These are phyloP conservation scores for Cercophora sp. DNA, from an alignment of 495 filamentous ascomycete genomes.

Conservation along the genomic window DNA sequence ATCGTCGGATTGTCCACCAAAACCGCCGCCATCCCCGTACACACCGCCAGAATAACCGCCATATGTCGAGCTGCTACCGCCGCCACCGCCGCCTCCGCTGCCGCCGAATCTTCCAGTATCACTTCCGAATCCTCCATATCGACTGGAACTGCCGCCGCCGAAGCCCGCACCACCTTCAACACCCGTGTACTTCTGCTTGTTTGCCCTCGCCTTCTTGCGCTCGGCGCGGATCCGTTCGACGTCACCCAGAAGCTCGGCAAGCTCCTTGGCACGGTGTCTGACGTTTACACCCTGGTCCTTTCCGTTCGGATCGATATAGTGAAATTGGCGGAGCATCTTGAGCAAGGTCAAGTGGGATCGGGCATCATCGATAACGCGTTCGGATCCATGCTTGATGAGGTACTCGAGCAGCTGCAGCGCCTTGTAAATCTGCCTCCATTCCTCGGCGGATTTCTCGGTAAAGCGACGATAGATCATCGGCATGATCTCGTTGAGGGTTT, in stretches of 20 bases:
- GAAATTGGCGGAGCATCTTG: constrained; percentile 98
- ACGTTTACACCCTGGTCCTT: constrained; percentile 99
- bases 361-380: constrained; percentile 96
- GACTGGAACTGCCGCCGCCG: constrained; percentile 53
- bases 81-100: constrained; percentile 45
- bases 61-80: constrained; percentile 59
- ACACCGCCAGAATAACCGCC: constrained; percentile 86
- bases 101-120: constrained; percentile 52
- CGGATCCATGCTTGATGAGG: constrained; percentile 96
- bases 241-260: constrained; percentile 88
- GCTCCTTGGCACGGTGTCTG: constrained; percentile 90
- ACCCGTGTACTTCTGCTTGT: constrained; percentile 90
- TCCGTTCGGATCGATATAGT: constrained; percentile 92
- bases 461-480: constrained; percentile 99
- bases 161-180: constrained; percentile 70
- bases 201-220: constrained; percentile 86
- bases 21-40: constrained; percentile 90
- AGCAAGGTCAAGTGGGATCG: constrained; percentile 89
- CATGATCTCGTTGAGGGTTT: constrained; percentile 99
- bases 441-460: constrained; percentile 95
- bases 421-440: constrained; percentile 99
- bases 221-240: constrained; percentile 90
- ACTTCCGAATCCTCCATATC: constrained; percentile 89
- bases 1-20: constrained; percentile 62
- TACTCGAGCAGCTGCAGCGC: constrained; percentile 94